These are phyloP conservation scores for Xanthoconium purpureum DNA, from an alignment of 768 basidiomycete species.

Conservation along the genomic window DNA sequence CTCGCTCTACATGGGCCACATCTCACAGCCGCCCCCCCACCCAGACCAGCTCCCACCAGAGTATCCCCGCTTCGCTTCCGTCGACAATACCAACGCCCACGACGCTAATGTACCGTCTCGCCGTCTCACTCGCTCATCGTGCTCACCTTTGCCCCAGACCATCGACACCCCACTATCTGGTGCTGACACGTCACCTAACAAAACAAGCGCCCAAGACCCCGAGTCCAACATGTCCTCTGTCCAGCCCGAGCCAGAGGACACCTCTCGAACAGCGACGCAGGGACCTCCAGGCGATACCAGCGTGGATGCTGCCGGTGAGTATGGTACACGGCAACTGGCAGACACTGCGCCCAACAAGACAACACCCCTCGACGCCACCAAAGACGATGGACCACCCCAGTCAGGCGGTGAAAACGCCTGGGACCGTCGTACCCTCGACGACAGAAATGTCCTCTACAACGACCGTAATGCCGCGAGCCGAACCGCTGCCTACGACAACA, in stretches of 20 bases:
- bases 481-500: slow-evolving; percentile 9
- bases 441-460: slow-evolving; percentile 29
- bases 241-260: slow-evolving; percentile 14
- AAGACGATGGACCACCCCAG: slow-evolving; percentile 30
- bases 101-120: slow-evolving; percentile 34
- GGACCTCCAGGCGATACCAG: slow-evolving; percentile 8
- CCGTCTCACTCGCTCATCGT: slow-evolving; percentile 1
- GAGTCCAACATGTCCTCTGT: slow-evolving; percentile 6
- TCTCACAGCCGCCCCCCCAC: slow-evolving; percentile 27
- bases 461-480: slow-evolving; percentile 20
- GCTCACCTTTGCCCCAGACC: slow-evolving; percentile 20
- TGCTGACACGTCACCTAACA: slow-evolving; percentile 24
- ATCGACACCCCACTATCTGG: slow-evolving; percentile 26
- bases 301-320: slow-evolving; percentile 29
- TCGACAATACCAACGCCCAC: slow-evolving; percentile 10
- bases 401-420: slow-evolving; percentile 25
- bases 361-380: slow-evolving; percentile 20
- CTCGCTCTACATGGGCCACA: slow-evolving; percentile 59
- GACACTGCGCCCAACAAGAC: slow-evolving; percentile 26
- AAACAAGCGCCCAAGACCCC: slow-evolving; percentile 18
- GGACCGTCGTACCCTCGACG: slow-evolving; percentile 30
- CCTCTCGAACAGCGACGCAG: background rate
- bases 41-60: slow-evolving; percentile 35
- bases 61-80: slow-evolving; percentile 8
- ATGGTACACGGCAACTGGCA: slow-evolving; percentile 20